Evolutionary conservation across 352 stramenopile genomes (phyloP), one percentile per base, ranked within the genome.

Genomic region (Globisporangium iwayamae): DNA sequence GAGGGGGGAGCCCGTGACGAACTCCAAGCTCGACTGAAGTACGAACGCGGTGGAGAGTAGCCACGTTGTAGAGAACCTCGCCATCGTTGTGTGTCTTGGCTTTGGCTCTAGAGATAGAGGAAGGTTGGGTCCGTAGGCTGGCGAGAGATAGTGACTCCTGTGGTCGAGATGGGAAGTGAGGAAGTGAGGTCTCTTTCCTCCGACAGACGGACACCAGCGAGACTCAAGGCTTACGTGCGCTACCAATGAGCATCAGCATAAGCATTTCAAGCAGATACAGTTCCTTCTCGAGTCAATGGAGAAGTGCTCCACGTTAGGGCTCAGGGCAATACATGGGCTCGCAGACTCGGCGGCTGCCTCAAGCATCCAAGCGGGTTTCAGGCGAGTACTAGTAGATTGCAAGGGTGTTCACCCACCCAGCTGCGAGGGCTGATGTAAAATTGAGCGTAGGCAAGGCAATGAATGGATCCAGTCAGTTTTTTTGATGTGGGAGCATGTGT

Each of bases 351-450:
- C 52, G 30, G 22, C 30, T 43, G 20, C 34, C 46, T 58, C 52
- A 30, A 54, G 34, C 10, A 16, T 11, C 20, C 20, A 18, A 41
- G 11, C 9, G 32, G 16, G n/a, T 18, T 45, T 58, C 11, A 41
- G 25, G 25, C 25, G 25, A 28, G 25, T 4, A 41, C 11, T 11
- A 41, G 11, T 4, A 11, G 8, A 4, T 10, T 41, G 36, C 36
- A 41, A 14, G 9, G 9, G 45, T 41, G 18, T 22, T 59, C 18
- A 63, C 46, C 57, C 57, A 63, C 32, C 45, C 57, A 63, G 57
- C 45, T 63, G 57, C 39, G 47, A 51, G 38, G 38, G 20, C 9
- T 61, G 38, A 61, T 61, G 55, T 61, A 61, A 61, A 61, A 36
- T 8, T 8, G 13, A 34, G 3, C 36, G 25, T 28, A 2, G 25